Conservation (phyloP, 805 yeast genomes). For the Sungouiozyma ichnusensis region DNA sequence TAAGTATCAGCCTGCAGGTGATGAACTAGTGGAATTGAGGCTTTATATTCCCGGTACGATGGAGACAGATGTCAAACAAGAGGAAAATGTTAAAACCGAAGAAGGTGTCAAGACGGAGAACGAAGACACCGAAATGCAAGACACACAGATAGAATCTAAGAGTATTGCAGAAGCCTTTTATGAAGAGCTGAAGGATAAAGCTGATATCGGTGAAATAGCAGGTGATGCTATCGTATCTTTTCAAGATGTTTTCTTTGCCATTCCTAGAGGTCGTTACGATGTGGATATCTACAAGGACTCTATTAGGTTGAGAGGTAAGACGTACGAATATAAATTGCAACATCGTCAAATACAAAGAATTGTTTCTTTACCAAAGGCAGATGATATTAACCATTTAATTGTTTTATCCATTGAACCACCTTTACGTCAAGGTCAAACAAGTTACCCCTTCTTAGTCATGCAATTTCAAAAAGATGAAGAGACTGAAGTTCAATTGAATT, state of each 20-base stretch:
- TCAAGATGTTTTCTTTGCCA: slow-evolving; percentile 79
- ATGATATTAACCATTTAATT: slow-evolving; percentile 80
- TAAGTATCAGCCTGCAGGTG: slow-evolving; percentile 65
- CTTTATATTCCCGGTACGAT: slow-evolving; percentile 87
- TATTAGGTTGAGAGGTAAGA: slow-evolving; percentile 89
- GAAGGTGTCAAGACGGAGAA: slow-evolving; percentile 4
- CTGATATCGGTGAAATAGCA: slow-evolving; percentile 86
- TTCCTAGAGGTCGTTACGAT: slow-evolving; percentile 98
- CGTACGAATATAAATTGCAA: slow-evolving; percentile 92
- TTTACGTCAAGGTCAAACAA: slow-evolving; percentile 93
- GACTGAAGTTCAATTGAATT: slow-evolving; percentile 77
- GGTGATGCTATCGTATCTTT: slow-evolving; percentile 94
- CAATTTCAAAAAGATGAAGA: slow-evolving; percentile 89
- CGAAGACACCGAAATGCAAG: slow-evolving; percentile 17
- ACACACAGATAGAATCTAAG: slow-evolving; percentile 27
- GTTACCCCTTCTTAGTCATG: slow-evolving; percentile 83
- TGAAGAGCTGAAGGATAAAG: slow-evolving; percentile 84
- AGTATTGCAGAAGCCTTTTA: slow-evolving; percentile 78
- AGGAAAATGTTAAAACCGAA: slow-evolving; percentile 14
- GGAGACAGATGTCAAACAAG: slow-evolving; percentile 24
- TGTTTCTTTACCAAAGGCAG: slow-evolving; percentile 88
- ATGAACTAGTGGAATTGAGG: slow-evolving; percentile 89
- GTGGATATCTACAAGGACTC: slow-evolving; percentile 85
- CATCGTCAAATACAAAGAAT: slow-evolving; percentile 83
- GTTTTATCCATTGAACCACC: slow-evolving; percentile 94